Conservation (phyloP, 371 early-diverging fungal species). For the Mortierella sp. region DNA sequence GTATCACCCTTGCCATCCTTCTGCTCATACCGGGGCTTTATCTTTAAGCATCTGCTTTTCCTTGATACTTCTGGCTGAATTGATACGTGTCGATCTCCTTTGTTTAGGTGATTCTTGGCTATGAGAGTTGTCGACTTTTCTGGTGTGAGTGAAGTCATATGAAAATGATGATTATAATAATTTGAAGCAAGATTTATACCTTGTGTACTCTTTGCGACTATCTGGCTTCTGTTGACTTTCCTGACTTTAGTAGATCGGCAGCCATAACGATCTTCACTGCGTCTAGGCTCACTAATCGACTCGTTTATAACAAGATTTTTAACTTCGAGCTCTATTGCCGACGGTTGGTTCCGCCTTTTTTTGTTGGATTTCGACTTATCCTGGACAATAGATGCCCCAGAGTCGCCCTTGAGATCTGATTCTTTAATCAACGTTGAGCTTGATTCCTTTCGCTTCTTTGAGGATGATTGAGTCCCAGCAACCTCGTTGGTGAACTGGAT, state of each 20-base stretch:
- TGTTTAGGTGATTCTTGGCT: constrained; percentile 13
- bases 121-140: constrained; percentile 25
- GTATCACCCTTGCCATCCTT: background rate
- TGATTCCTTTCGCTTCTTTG: background rate
- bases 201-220: background rate
- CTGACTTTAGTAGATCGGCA: background rate
- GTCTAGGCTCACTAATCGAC: background rate
- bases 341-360: constrained; percentile 5
- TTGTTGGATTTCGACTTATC: background rate
- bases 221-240: background rate
- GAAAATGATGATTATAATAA: background rate
- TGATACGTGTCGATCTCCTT: constrained; percentile 16
- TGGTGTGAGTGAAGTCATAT: constrained; percentile 29
- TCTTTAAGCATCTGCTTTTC: background rate
- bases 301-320: constrained; percentile 19
- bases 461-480: background rate
- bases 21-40: background rate
- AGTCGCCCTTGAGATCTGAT: constrained; percentile 3
- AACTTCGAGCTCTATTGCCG: constrained; percentile 14
- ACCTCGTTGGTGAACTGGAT: background rate
- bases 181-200: constrained; percentile 9
- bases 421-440: background rate
- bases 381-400: too few relatives aligned
- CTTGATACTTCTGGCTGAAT: constrained; percentile 9
- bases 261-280: background rate